Base-by-base conservation (phyloP, 352 stramenopile genomes). In the Aphanomyces euteiches region DNA sequence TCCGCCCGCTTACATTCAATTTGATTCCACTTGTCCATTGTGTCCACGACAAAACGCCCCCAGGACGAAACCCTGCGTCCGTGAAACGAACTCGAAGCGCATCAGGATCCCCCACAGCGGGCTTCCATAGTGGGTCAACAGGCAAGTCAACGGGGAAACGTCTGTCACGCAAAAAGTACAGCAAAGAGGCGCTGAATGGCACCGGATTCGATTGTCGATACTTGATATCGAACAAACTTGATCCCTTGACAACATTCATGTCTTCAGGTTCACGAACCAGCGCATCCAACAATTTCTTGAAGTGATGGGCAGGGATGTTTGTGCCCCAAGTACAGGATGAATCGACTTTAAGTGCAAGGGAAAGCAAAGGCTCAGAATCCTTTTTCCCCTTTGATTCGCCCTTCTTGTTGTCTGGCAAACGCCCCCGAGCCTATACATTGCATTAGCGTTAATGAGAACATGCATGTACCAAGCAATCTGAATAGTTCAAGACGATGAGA, bases 151-250 rank as follows among this genome's bases (percentile, higher is more conserved):
- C 77, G n/a, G 85, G 85, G 66, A 91, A 95, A 15, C 79, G 79
- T 28, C 84, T 75, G 12, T 90, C 87, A 21, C 78, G 79, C 69
- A 95, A 82, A 68, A 92, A 95, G 59, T 92, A 88, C 38, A 90
- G 67, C 36, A 95, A 58, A 36, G 85, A 90, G 5, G 89, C 73
- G 0, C 85, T 84, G 45, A 74, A 74, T 7, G 43, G 45, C 7
- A 64, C 8, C n/a, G 45, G 19, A 8, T 19, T 21, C 4, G 7
- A 7, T 12, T 37, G 19, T 38, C 38, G 15, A 13, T 36, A 21
- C 47, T 15, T 67, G 12, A 56, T 17, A 40, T 64, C 53, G 6
- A 63, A 72, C 3, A 21, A 36, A 13, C 39, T 28, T 19, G 10
- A 34, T 19, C 34, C 19, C 7, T 68, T 47, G 12, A 17, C 6